phyloP scores from a whole-genome alignment of 495 filamentous ascomycete species.

The Aspergillus baeticus region DNA sequence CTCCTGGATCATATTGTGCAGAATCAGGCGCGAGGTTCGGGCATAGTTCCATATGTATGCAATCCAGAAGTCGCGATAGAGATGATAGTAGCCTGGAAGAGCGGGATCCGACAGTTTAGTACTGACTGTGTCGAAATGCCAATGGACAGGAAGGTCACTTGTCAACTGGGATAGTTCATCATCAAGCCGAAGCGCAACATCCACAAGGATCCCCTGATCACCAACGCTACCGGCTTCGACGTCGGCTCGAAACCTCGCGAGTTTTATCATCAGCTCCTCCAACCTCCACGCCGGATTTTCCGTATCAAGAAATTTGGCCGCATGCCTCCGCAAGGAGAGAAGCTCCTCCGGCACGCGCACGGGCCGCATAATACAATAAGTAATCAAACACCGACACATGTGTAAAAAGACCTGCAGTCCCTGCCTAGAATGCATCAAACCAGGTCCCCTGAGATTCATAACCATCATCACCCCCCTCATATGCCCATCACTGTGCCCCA shows the following conservation, averaged over 20 bases:
- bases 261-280: neutral
- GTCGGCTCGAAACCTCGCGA: conserved; percentile 1
- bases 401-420: conserved; percentile 8
- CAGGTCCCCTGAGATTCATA: neutral
- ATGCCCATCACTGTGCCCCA: neutral
- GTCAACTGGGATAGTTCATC: neutral
- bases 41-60: conserved; percentile 6
- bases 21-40: neutral
- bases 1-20: conserved; percentile 1
- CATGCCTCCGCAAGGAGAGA: neutral
- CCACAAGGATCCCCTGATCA: neutral
- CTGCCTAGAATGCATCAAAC: neutral
- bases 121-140: neutral
- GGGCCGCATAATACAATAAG: conserved; percentile 2
- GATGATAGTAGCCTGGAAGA: neutral
- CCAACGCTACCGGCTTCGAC: neutral
- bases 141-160: neutral
- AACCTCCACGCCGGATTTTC: neutral
- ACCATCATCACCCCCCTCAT: conserved; percentile 6
- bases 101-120: neutral
- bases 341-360: neutral
- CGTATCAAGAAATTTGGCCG: neutral
- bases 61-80: conserved; percentile 3
- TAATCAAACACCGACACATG: conserved; percentile 1
- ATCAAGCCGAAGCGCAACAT: neutral